A percentile compares a stretch with the other conserved stretches of the same genome.
phyloP scores from a whole-genome alignment of 768 basidiomycete species.

The Mrakia blollopis region DNA sequence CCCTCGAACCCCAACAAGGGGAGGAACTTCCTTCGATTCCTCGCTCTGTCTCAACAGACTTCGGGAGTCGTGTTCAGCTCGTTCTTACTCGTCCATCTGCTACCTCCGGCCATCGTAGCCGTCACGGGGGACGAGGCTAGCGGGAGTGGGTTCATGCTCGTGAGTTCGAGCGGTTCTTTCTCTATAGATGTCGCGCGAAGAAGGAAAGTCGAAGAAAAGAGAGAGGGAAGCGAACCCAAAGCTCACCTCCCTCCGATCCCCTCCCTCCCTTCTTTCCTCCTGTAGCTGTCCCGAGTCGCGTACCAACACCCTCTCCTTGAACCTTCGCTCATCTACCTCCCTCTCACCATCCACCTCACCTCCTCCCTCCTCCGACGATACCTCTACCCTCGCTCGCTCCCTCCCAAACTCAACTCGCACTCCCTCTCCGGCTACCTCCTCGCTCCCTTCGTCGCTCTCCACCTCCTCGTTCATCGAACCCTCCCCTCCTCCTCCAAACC shows the following conservation, averaged over 20 bases:
- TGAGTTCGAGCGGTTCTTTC: not conserved
- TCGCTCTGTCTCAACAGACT: conserved; percentile 2
- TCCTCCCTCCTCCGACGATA: conserved; percentile 3
- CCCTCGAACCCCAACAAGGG: not conserved
- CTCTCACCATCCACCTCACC: conserved; percentile 19
- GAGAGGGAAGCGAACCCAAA: not conserved
- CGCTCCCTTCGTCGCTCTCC: not conserved
- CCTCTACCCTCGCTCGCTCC: not conserved
- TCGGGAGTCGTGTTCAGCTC: conserved; percentile 12
- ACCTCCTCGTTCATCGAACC: conserved; percentile 21
- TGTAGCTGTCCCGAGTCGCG: conserved; percentile 2
- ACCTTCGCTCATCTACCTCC: conserved; percentile 14
- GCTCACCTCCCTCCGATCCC: not conserved
- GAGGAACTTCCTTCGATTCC: conserved; percentile 8
- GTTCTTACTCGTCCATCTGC: conserved; percentile 18
- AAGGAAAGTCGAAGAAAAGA: not conserved
- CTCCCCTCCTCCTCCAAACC: not conserved
- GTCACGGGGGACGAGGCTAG: conserved; percentile 15
- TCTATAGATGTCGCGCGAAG: too few relatives aligned
- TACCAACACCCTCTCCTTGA: conserved; percentile 19
- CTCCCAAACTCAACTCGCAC: conserved; percentile 17
- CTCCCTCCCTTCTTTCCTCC: not conserved
- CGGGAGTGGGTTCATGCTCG: conserved; percentile 24
- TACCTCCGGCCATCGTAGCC: conserved; percentile 13
- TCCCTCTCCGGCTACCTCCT: conserved; percentile 19